Percentiles rank a stretch among this genome's conserved stretches.
These are phyloP conservation scores for Lipomyces anomalus DNA, from an alignment of 805 yeast species.

Conservation along the genomic window DNA sequence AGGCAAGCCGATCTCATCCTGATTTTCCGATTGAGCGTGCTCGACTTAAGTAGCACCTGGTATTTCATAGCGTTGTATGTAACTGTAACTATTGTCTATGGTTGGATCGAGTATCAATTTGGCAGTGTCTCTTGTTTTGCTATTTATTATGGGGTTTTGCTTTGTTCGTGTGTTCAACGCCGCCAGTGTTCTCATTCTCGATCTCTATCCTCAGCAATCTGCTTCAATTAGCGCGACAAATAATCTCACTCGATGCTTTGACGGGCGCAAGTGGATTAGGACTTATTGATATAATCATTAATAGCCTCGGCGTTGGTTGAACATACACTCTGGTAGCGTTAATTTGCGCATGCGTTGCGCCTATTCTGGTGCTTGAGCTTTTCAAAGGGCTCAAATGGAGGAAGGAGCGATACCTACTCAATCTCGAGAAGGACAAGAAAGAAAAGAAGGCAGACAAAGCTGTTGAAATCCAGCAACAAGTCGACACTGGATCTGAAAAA, in stretches of 20 bases:
- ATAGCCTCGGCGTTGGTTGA: conserved; percentile 62
- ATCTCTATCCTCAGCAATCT: conserved; percentile 60
- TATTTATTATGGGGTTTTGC: conserved; percentile 11
- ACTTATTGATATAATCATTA: conserved; percentile 55
- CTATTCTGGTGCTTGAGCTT: neutral
- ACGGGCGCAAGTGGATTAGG: conserved; percentile 69
- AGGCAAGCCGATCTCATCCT: neutral
- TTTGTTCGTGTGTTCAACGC: conserved; percentile 28
- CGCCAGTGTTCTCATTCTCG: conserved; percentile 66
- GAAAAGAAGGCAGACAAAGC: neutral
- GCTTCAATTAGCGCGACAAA: conserved; percentile 71
- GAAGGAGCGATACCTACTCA: neutral
- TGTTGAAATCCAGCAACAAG: too few species aligned
- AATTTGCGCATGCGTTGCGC: neutral
- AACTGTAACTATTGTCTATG: conserved; percentile 13
- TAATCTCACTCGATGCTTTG: conserved; percentile 64
- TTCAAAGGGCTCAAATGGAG: neutral
- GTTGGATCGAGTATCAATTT: conserved; percentile 21
- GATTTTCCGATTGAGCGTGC: conserved; percentile 22
- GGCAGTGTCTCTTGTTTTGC: conserved; percentile 18
- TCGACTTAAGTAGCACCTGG: conserved; percentile 9
- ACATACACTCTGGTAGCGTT: conserved; percentile 66
- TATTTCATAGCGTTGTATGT: conserved; percentile 3
- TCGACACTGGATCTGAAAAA: too few species aligned
- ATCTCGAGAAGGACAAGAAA: neutral